Evolutionary conservation across 208 protist species (phyloP), one percentile per base, ranked within the genome.

Genomic region (Leishmania amazonensis): DNA sequence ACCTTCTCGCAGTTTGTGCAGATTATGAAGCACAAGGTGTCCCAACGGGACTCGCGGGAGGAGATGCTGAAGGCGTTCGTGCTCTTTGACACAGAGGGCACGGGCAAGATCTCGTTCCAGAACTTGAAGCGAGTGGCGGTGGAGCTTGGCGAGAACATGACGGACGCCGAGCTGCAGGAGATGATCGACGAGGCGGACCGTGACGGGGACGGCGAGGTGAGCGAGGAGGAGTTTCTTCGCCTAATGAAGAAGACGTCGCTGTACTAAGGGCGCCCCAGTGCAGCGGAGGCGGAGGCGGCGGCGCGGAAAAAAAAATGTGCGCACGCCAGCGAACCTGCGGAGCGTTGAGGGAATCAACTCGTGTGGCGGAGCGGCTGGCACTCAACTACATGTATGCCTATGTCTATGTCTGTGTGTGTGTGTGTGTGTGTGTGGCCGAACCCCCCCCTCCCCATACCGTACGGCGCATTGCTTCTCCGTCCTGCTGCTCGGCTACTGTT

Each of bases 121-220:
- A 99, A 99, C 86, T 84, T 99, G 7, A 99, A 99, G 82, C 86
- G 92, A 13, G 98, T 99, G 4, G 98, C 98, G 81, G 93, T 98
- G 87, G 96, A 99, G 87, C 81, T 99, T 0, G 97, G 98, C 2
- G 98, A 99, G 88, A 98, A 99, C 85, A 95, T 99, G 88, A 94
- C 96, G 13, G 99, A 99, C 74, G 98, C 98, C 15, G 99, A 99
- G 83, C 82, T 99, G 58, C 93, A 99, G 84, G 98, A 99, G 82
- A 99, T 99, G 98, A 99, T 99, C 81, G 96, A 99, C 70, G 98
- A 99, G 88, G 98, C 98, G 3, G 98, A 99, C 81, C 76, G 92
- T 40, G 98, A 99, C 81, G 96, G 98, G 28, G 98, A 99, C 85
- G 98, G 98, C 42, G 97, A 98, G 85, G 95, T 99, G 57, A 97